These are phyloP conservation scores for Tolypocladium tundrense DNA, from an alignment of 2,329 filamentous ascomycete species.

Conservation along the genomic window DNA sequence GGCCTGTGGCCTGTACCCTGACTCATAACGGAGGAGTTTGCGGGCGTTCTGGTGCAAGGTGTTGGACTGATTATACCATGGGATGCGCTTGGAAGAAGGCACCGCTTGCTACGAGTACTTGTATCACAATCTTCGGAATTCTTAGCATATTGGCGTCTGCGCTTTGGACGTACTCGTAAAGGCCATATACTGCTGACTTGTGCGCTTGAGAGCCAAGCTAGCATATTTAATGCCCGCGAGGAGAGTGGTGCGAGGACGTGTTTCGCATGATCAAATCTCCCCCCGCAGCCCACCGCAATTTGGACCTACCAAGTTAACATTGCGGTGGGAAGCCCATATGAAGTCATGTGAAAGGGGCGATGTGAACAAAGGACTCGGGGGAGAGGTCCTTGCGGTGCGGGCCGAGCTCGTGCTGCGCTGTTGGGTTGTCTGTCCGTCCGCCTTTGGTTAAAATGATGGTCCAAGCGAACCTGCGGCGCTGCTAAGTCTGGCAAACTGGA, in stretches of 20 bases:
- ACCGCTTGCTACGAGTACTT: background rate
- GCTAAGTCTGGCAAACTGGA: background rate
- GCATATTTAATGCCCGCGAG: background rate
- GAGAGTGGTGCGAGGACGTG: background rate
- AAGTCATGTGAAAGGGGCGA: background rate
- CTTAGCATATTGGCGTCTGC: background rate
- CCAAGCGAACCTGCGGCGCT: background rate
- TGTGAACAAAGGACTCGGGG: background rate
- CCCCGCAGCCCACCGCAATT: slow-evolving; percentile 1
- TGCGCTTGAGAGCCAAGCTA: background rate
- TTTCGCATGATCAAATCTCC: background rate
- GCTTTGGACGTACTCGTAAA: background rate
- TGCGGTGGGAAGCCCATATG: background rate
- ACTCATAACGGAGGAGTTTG: slow-evolving; percentile 1
- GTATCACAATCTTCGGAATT: background rate
- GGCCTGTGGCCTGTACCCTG: background rate
- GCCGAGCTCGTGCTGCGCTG: background rate
- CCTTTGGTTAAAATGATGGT: background rate
- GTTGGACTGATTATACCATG: slow-evolving; percentile 23
- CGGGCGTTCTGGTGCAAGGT: slow-evolving; percentile 22
- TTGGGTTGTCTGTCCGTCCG: background rate
- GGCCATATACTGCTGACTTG: background rate
- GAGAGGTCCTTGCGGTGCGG: background rate
- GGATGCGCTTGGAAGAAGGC: slow-evolving; percentile 7
- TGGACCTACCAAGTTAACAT: background rate